Conservation (phyloP, 495 filamentous ascomycete species). For the Chlorociboria aeruginascens region DNA sequence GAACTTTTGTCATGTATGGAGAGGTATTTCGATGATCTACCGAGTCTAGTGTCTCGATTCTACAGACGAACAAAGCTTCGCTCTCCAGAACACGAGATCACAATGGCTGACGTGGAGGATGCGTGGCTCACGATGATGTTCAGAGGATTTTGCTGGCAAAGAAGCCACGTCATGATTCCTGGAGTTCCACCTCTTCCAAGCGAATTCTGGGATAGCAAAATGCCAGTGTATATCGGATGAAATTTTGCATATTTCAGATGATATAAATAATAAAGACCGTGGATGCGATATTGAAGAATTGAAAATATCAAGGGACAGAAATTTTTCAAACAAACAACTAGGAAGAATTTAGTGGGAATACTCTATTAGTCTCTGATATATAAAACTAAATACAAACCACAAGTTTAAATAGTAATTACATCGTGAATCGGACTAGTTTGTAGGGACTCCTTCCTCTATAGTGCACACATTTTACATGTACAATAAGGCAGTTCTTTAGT, state of each 20-base stretch:
- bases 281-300: too few species aligned
- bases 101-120: neutral
- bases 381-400: too few species aligned
- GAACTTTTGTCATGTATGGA: neutral
- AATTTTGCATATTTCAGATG: neutral
- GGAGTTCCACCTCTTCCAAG: neutral
- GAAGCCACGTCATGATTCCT: neutral
- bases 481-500: too few species aligned
- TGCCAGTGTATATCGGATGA: constrained; percentile 3
- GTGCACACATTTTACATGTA: too few species aligned
- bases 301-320: too few species aligned
- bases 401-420: too few species aligned
- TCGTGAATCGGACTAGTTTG: too few species aligned
- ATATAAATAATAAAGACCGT: too few species aligned
- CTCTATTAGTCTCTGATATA: too few species aligned
- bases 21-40: neutral
- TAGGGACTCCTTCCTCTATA: too few species aligned
- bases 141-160: constrained; percentile 2
- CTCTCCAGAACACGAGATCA: neutral
- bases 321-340: too few species aligned
- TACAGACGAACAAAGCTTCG: neutral
- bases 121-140: constrained; percentile 2
- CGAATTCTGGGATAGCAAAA: neutral
- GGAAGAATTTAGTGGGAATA: too few species aligned
- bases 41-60: neutral